phyloP scores from a whole-genome alignment of 2,329 filamentous ascomycete species.

The Alternaria brassicicola region DNA sequence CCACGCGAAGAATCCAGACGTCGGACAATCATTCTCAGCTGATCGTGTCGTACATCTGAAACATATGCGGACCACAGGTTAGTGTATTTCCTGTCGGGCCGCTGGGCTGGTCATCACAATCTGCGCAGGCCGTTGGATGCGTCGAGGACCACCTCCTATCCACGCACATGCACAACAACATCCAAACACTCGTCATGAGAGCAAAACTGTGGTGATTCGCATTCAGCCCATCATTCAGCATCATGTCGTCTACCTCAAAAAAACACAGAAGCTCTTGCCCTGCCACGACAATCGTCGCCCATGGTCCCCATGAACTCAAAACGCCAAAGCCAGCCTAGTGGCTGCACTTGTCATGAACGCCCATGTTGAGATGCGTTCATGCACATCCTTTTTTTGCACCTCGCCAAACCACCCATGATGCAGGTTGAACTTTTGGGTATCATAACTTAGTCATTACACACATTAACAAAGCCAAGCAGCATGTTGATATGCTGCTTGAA shows the following conservation, averaged over 20 bases:
- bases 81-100: not conserved
- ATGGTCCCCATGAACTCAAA: not conserved
- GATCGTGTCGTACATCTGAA: no score
- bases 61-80: no score
- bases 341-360: slow-evolving; percentile 40
- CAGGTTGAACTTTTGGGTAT: slow-evolving; percentile 54
- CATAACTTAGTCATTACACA: slow-evolving; percentile 49
- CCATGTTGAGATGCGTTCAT: slow-evolving; percentile 50
- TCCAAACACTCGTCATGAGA: no score
- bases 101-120: no score
- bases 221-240: slow-evolving; percentile 1
- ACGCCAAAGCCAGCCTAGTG: slow-evolving; percentile 17
- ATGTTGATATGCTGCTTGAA: slow-evolving; percentile 48
- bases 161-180: no score
- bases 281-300: slow-evolving; percentile 3
- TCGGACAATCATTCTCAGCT: no score
- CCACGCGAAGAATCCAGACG: not conserved
- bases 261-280: not conserved
- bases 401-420: slow-evolving; percentile 46
- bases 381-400: slow-evolving; percentile 24
- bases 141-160: no score
- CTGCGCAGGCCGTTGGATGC: no score
- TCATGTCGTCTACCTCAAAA: not conserved
- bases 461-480: slow-evolving; percentile 49
- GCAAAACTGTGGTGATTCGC: no score